Evolutionary conservation across 257 asterid genomes (phyloP), one percentile per base, ranked within the genome.

Genomic region (Striga asiatica): DNA sequence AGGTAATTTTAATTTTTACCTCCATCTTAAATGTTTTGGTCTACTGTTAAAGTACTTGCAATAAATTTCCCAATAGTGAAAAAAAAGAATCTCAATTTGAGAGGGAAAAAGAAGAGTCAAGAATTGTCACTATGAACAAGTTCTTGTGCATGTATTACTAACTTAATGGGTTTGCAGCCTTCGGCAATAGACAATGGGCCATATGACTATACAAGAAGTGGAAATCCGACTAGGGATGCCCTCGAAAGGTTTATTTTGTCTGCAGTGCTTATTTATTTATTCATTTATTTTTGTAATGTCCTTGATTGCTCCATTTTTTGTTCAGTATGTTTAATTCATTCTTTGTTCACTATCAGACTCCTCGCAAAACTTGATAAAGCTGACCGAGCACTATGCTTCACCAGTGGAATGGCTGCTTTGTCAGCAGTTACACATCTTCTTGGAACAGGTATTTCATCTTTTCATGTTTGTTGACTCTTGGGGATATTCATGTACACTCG

Each of bases 381-480:
- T 27, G 94, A 82, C 67, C 81, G 80, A 46, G 96, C 98, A 9
- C 56, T 87, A 29, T 87, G 98, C 79, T 91, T 87, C 76, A 75
- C 97, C 21, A 91, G 98, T 73, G 97, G 98, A 65, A 91, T 91
- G 97, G 97, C 97, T 46, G 97, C 98, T 56, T 74, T 91, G 79
- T 60, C 98, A 56, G 86, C 97, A 11, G 97, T 80, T 24, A 60
- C 97, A 66, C 95, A 74, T 74, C 95, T 91, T 38, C 77, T 91
- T 19, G 78, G 76, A 76, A 38, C 81, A 6, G 98, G 97, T 88
- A 71, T 49, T 39, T 52, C 49, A 13, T 8, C 48, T 1, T 31
- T 32, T 16, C 39, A n/a, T 67, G 46, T 50, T 23, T 50, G 35
- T 1, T 22, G 17, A 3, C 24, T 43, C 5, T 18, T 18, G 19